Evolutionary conservation across 2,329 filamentous ascomycete genomes (phyloP).

Genomic region (Penicillium italicum): DNA sequence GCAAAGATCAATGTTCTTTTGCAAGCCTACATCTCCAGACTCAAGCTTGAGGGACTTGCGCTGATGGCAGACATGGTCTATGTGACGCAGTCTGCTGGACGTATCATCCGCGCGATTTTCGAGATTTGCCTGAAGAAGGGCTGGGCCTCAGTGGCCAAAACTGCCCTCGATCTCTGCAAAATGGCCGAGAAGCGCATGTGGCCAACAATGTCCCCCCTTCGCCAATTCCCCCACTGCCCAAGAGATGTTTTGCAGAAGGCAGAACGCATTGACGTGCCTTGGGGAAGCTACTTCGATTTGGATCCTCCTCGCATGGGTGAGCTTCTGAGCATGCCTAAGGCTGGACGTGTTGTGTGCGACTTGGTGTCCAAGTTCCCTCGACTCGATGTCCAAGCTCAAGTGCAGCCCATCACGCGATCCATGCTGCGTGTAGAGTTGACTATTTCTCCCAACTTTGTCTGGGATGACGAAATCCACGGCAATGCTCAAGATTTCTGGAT

Average conservation of each 20-base stretch:
- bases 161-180: slow-evolving; percentile 90
- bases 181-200: slow-evolving; percentile 99
- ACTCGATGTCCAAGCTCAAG: slow-evolving; percentile 86
- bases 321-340: slow-evolving; percentile 82
- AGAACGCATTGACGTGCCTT: slow-evolving; percentile 90
- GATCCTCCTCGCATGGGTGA: slow-evolving; percentile 96
- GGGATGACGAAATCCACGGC: slow-evolving; percentile 88
- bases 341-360: slow-evolving; percentile 77
- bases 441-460: slow-evolving; percentile 91
- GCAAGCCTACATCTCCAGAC: slow-evolving; percentile 91
- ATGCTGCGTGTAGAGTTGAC: slow-evolving; percentile 87
- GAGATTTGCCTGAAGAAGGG: slow-evolving; percentile 97
- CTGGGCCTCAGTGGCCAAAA: slow-evolving; percentile 90
- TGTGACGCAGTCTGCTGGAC: slow-evolving; percentile 93
- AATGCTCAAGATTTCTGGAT: slow-evolving; percentile 94
- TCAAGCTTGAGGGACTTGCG: slow-evolving; percentile 89
- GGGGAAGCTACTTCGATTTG: slow-evolving; percentile 91
- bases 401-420: slow-evolving; percentile 90
- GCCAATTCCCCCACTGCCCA: slow-evolving; percentile 81
- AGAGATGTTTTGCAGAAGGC: slow-evolving; percentile 86
- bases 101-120: slow-evolving; percentile 91
- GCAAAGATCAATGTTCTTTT: slow-evolving; percentile 97
- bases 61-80: slow-evolving; percentile 99
- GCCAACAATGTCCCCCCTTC: slow-evolving; percentile 94
- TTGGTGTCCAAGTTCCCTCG: slow-evolving; percentile 90